A percentile compares a stretch with the other conserved stretches of the same genome.
These are phyloP conservation scores for Darksidea phi DNA, from an alignment of 495 filamentous ascomycete species.

Conservation along the genomic window DNA sequence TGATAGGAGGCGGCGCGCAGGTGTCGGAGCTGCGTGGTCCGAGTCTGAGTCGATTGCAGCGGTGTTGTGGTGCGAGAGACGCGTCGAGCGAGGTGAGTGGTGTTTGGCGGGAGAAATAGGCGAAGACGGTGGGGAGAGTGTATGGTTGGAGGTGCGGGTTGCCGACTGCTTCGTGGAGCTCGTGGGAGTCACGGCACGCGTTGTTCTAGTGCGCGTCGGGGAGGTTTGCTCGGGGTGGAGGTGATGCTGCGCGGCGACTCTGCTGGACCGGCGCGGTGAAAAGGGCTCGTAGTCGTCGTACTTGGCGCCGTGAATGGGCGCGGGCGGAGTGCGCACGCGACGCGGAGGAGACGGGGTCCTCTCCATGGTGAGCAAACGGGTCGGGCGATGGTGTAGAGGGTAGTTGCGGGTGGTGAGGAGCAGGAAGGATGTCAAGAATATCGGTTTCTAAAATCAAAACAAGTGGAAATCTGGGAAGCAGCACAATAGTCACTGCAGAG, in stretches of 20 bases:
- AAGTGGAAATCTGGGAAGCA: conserved; percentile 3
- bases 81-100: conserved; percentile 28
- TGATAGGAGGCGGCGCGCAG: conserved; percentile 23
- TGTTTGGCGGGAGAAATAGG: conserved; percentile 49
- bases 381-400: conserved; percentile 11
- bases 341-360: conserved; percentile 66
- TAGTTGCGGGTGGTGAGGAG: conserved; percentile 4
- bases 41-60: conserved; percentile 30
- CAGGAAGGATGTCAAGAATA: neutral
- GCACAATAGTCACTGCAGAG: neutral
- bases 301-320: conserved; percentile 67
- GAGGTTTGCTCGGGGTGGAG: neutral
- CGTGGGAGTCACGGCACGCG: conserved; percentile 30
- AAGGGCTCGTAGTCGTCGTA: conserved; percentile 72
- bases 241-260: conserved; percentile 40
- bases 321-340: conserved; percentile 63
- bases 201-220: conserved; percentile 2
- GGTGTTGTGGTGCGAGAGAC: conserved; percentile 14
- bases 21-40: conserved; percentile 28
- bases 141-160: conserved; percentile 33
- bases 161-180: conserved; percentile 32
- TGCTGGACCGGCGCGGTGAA: conserved; percentile 58
- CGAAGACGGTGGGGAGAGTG: conserved; percentile 52
- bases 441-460: conserved; percentile 14
- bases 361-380: conserved; percentile 47